Conservation (phyloP, 306 rosid species). For the Nissolia schottii region DNA sequence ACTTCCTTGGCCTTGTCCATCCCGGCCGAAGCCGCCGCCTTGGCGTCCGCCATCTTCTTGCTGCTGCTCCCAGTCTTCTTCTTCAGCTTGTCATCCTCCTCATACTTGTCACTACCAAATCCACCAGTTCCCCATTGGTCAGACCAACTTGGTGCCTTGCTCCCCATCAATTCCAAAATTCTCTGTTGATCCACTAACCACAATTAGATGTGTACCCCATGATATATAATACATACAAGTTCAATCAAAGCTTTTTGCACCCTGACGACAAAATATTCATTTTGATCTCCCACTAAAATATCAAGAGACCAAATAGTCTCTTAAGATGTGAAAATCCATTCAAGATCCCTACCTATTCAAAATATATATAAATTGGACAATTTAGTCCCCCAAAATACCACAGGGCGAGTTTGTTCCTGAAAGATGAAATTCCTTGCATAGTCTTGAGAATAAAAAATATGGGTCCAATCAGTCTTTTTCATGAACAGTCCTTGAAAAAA, state of each 20-base stretch:
- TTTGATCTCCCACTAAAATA: no score
- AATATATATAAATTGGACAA: no score
- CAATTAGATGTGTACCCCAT: not conserved
- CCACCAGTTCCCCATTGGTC: constrained; percentile 66
- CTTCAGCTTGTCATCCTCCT: constrained; percentile 27
- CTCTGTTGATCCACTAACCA: not conserved
- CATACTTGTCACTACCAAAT: constrained; percentile 26
- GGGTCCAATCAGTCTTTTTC: no score
- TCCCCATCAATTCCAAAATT: constrained; percentile 34
- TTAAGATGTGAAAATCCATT: no score
- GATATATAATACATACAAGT: not conserved
- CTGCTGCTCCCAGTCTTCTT: constrained; percentile 36
- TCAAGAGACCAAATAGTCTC: no score
- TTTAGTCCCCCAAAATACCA: no score
- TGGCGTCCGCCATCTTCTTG: constrained; percentile 50
- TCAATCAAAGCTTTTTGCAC: not conserved
- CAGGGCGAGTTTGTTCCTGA: no score
- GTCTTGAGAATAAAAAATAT: no score
- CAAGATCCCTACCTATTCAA: no score
- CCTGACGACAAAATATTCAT: no score
- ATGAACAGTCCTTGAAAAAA: no score
- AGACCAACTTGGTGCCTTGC: constrained; percentile 79
- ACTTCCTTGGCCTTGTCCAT: constrained; percentile 52
- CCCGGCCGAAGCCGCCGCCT: constrained; percentile 49
- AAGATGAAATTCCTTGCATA: no score